Evolutionary conservation across 1,284 basidiomycete genomes (phyloP).

Genomic region (Phenoliferia sp.): DNA sequence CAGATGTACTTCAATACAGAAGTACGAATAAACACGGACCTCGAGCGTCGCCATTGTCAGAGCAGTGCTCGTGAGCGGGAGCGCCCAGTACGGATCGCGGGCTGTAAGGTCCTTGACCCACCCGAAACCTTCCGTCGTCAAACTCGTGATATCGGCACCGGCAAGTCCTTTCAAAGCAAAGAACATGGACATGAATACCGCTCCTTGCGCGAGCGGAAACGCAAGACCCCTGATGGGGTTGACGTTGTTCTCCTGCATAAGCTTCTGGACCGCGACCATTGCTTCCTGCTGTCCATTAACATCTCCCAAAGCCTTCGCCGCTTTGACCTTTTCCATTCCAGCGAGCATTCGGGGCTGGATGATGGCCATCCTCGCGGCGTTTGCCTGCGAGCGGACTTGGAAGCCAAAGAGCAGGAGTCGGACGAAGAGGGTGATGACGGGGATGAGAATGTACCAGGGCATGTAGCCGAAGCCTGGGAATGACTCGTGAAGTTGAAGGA

Average conservation of each 20-base stretch:
- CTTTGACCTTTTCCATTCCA: constrained; percentile 53
- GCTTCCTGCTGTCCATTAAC: constrained; percentile 54
- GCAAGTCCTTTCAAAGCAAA: constrained; percentile 73
- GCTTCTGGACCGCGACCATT: constrained; percentile 55
- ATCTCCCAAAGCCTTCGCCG: constrained; percentile 51
- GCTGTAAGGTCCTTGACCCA: constrained; percentile 74
- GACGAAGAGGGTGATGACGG: constrained; percentile 64
- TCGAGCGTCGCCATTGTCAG: constrained; percentile 67
- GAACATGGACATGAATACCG: constrained; percentile 79
- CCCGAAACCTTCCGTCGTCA: constrained; percentile 70
- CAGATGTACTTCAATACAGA: not conserved
- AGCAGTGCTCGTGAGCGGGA: constrained; percentile 63
- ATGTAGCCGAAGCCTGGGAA: constrained; percentile 27
- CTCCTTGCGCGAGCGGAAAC: constrained; percentile 65
- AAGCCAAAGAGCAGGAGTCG: constrained; percentile 67
- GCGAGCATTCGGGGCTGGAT: constrained; percentile 58
- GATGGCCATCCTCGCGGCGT: constrained; percentile 63
- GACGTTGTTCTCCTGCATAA: constrained; percentile 68
- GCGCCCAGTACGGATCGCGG: constrained; percentile 69
- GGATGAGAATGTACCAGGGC: constrained; percentile 52
- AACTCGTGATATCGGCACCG: constrained; percentile 61
- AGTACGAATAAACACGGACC: constrained; percentile 47
- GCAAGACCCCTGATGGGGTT: constrained; percentile 57
- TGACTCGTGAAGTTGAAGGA: constrained; percentile 31
- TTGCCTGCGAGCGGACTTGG: constrained; percentile 59